Percentiles rank a stretch among this genome's conserved stretches.
These are phyloP conservation scores for Wickerhamiella parazyma DNA, from an alignment of 805 yeast genomes.

Conservation along the genomic window DNA sequence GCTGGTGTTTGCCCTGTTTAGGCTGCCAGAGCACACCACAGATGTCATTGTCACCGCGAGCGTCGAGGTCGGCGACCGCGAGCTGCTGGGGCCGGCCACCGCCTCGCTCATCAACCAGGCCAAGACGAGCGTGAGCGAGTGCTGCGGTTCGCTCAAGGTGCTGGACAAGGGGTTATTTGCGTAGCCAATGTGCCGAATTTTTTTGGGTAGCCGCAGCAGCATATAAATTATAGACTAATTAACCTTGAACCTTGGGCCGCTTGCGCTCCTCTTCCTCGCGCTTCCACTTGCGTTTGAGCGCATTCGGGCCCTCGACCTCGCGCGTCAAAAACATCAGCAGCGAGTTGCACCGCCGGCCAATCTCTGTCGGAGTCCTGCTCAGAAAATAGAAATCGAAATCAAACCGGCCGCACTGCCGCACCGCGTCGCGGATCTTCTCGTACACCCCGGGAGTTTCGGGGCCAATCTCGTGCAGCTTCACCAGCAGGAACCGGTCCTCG, in stretches of 20 bases:
- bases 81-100: neutral
- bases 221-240: neutral
- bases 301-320: constrained; percentile 40
- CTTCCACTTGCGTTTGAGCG: constrained; percentile 23
- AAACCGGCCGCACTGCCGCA: constrained; percentile 58
- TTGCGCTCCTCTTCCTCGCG: neutral
- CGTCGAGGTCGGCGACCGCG: constrained; percentile 2
- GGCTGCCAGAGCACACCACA: constrained; percentile 15
- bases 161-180: constrained; percentile 15
- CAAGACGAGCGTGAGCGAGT: constrained; percentile 4
- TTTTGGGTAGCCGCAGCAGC: neutral
- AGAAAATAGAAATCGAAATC: constrained; percentile 78
- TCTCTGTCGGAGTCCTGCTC: constrained; percentile 62
- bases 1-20: constrained; percentile 15
- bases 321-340: constrained; percentile 59
- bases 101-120: constrained; percentile 8
- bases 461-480: constrained; percentile 67
- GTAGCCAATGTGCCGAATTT: no score
- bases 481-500: constrained; percentile 75
- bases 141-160: constrained; percentile 13
- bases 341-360: constrained; percentile 72
- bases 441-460: constrained; percentile 61
- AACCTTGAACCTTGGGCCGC: neutral
- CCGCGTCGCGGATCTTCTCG: constrained; percentile 60
- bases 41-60: constrained; percentile 18